These are phyloP conservation scores for Boletus rubropictus DNA, from an alignment of 768 basidiomycete species.

Conservation along the genomic window DNA sequence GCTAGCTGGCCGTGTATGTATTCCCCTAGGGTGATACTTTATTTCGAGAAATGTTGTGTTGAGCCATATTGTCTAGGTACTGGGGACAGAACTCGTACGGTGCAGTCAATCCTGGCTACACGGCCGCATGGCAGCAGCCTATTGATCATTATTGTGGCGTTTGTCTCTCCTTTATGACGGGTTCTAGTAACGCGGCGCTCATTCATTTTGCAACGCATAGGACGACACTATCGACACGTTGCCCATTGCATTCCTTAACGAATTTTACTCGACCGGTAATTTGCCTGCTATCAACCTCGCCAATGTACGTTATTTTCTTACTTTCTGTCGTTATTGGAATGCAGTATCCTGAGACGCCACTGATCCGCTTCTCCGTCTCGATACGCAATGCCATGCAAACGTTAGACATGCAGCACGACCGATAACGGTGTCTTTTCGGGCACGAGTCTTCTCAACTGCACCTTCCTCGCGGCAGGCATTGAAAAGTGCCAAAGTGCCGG, in stretches of 20 bases:
- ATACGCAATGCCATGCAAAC: background rate
- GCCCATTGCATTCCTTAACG: conserved; percentile 56
- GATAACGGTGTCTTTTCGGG: conserved; percentile 56
- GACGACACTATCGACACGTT: conserved; percentile 54
- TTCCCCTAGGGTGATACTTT: background rate
- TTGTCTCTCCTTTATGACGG: background rate
- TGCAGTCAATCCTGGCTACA: conserved; percentile 21
- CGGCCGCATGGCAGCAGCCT: conserved; percentile 26
- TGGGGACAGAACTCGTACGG: conserved; percentile 37
- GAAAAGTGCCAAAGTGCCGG: conserved; percentile 58
- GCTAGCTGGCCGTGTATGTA: conserved; percentile 25
- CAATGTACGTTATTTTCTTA: conserved; percentile 43
- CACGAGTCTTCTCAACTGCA: conserved; percentile 57
- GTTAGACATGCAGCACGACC: conserved; percentile 56
- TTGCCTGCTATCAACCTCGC: conserved; percentile 56
- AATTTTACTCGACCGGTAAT: conserved; percentile 54
- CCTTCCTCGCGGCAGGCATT: conserved; percentile 56
- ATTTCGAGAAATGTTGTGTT: background rate
- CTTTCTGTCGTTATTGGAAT: background rate
- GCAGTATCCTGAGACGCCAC: background rate
- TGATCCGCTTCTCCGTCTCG: background rate
- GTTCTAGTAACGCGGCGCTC: background rate
- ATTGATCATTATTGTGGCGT: conserved; percentile 31
- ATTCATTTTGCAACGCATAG: conserved; percentile 21
- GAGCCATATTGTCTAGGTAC: conserved; percentile 16